A percentile compares a stretch with the other conserved stretches of the same genome.
These are phyloP conservation scores for Syzygium aqueum DNA, from an alignment of 345 rosid genomes.

Conservation along the genomic window DNA sequence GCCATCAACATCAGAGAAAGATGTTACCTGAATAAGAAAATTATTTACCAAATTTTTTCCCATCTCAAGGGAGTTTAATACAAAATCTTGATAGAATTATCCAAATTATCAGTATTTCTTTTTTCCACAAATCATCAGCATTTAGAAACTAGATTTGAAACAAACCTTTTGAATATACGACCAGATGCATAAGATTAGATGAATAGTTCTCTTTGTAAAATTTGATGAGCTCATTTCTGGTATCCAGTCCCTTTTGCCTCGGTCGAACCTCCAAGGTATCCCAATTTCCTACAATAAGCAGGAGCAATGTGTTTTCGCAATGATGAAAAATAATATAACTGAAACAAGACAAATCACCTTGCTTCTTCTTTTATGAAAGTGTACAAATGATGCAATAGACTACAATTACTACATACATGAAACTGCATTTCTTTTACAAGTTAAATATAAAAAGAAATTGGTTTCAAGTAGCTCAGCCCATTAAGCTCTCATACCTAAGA, in stretches of 20 bases:
- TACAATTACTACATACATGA: neutral
- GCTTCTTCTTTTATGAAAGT: neutral
- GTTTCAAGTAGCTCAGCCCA: neutral
- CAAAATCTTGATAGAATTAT: neutral
- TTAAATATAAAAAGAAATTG: neutral
- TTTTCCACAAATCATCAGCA: neutral
- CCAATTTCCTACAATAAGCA: constrained; percentile 53
- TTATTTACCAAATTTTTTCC: neutral
- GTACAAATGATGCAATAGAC: neutral
- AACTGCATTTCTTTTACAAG: neutral
- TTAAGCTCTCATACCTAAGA: neutral
- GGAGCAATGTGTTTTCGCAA: neutral
- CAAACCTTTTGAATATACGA: constrained; percentile 78
- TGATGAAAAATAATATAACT: neutral
- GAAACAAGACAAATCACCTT: neutral
- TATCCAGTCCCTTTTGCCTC: constrained; percentile 69
- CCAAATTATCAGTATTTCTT: neutral
- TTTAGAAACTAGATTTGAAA: neutral
- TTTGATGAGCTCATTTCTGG: constrained; percentile 68
- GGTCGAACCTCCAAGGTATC: constrained; percentile 80
- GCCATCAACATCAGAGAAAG: constrained; percentile 12
- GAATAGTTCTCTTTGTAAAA: constrained; percentile 83
- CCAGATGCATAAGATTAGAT: constrained; percentile 85
- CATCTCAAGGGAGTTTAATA: neutral
- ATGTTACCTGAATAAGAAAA: constrained; percentile 8